Evolutionary conservation across 352 stramenopile genomes (phyloP).

Genomic region (Phytophthora kernoviae): DNA sequence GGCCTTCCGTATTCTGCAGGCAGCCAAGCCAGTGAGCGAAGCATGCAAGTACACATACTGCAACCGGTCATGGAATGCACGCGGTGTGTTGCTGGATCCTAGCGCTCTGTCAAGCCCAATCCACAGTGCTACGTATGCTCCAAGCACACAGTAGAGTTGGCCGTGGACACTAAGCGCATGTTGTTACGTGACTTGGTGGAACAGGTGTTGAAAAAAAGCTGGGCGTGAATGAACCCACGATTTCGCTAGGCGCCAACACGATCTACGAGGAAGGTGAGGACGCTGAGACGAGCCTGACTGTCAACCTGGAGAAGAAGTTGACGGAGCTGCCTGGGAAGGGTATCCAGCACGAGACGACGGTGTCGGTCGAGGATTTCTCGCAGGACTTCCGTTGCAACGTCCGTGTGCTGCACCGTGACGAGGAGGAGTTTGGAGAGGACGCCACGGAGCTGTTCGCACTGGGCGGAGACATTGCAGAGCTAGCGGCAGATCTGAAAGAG

Average conservation of each 20-base stretch:
- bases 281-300: constrained; percentile 72
- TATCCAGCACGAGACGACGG: constrained; percentile 90
- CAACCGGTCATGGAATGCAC: constrained; percentile 89
- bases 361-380: constrained; percentile 96
- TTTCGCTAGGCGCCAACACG: constrained; percentile 86
- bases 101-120: constrained; percentile 90
- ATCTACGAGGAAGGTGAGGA: constrained; percentile 97
- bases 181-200: constrained; percentile 80
- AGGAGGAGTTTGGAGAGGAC: constrained; percentile 67
- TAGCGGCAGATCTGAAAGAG: constrained; percentile 49
- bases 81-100: constrained; percentile 94
- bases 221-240: constrained; percentile 89
- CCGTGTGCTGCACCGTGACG: constrained; percentile 72
- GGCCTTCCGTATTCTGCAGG: constrained; percentile 84
- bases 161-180: constrained; percentile 90
- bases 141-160: constrained; percentile 91
- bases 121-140: constrained; percentile 96
- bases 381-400: constrained; percentile 93
- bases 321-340: constrained; percentile 91
- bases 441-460: constrained; percentile 78
- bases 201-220: constrained; percentile 85
- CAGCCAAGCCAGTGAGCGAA: constrained; percentile 61
- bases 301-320: constrained; percentile 91
- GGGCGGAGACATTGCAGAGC: constrained; percentile 66
- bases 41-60: constrained; percentile 95